phyloP scores from a whole-genome alignment of 805 yeast genomes.

The Suhomyces emberorum region DNA sequence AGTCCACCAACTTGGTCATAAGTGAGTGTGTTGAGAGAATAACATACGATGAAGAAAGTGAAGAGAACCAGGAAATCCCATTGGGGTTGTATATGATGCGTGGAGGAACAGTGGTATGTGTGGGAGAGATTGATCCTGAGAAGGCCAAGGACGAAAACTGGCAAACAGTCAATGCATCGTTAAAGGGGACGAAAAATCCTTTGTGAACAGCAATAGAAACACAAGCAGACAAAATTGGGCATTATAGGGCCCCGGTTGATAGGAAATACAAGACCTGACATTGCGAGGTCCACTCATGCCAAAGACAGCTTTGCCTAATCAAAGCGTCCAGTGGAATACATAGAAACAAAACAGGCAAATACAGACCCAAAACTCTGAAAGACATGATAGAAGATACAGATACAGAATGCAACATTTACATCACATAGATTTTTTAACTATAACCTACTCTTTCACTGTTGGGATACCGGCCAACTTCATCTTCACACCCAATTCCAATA shows the following conservation, averaged over 20 bases:
- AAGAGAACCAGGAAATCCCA: constrained; percentile 38
- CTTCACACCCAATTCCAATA: constrained; percentile 79
- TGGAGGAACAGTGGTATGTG: constrained; percentile 57
- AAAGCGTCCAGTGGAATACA: too few relatives aligned
- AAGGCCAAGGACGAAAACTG: constrained; percentile 42
- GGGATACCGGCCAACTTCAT: constrained; percentile 72
- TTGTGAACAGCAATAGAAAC: too few relatives aligned
- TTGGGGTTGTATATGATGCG: constrained; percentile 53
- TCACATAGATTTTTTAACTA: too few relatives aligned
- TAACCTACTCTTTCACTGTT: neutral
- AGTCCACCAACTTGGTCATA: constrained; percentile 58
- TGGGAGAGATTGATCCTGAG: constrained; percentile 50
- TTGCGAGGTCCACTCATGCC: too few relatives aligned
- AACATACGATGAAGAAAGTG: constrained; percentile 39
- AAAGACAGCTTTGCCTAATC: too few relatives aligned
- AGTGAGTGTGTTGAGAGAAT: constrained; percentile 50
- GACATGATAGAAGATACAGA: too few relatives aligned
- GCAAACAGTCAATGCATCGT: constrained; percentile 30
- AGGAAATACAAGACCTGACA: too few relatives aligned
- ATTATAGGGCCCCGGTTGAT: too few relatives aligned
- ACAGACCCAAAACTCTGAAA: neutral
- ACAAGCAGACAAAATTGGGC: too few relatives aligned
- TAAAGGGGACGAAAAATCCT: constrained; percentile 41
- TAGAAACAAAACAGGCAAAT: too few relatives aligned
- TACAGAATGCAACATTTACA: too few relatives aligned